phyloP scores from a whole-genome alignment of 2,329 filamentous ascomycete genomes.

The Colletotrichum kahawae region DNA sequence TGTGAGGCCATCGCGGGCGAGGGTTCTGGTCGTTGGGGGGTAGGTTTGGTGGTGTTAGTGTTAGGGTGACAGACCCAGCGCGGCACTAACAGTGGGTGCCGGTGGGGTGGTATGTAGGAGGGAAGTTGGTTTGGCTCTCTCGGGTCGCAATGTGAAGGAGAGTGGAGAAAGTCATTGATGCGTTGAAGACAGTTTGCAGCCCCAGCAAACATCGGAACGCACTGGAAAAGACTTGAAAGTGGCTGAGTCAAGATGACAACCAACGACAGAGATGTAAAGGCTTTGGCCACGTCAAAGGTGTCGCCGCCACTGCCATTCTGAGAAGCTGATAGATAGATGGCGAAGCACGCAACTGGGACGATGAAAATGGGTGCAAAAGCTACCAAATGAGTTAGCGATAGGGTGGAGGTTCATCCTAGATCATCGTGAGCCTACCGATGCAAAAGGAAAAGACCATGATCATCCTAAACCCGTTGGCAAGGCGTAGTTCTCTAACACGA shows the following conservation, averaged over 20 bases:
- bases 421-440: not conserved
- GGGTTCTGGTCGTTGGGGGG: too few species aligned
- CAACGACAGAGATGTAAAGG: not conserved
- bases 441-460: not conserved
- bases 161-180: not conserved
- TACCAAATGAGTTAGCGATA: not conserved
- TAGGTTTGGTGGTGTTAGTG: too few species aligned
- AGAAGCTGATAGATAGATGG: not conserved
- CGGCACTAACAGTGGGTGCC: too few species aligned
- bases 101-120: too few species aligned
- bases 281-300: not conserved
- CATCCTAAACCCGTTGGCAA: not conserved
- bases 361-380: not conserved
- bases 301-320: not conserved
- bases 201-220: not conserved
- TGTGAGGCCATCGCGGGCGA: too few species aligned
- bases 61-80: too few species aligned
- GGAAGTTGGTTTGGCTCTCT: too few species aligned
- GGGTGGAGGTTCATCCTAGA: not conserved
- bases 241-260: not conserved
- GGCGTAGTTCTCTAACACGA: fast-evolving
- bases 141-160: not conserved
- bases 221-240: not conserved
- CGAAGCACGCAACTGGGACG: not conserved
- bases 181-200: not conserved